Evolutionary conservation across 495 filamentous ascomycete species (phyloP).

Genomic region (Aspergillus olivimuriae): DNA sequence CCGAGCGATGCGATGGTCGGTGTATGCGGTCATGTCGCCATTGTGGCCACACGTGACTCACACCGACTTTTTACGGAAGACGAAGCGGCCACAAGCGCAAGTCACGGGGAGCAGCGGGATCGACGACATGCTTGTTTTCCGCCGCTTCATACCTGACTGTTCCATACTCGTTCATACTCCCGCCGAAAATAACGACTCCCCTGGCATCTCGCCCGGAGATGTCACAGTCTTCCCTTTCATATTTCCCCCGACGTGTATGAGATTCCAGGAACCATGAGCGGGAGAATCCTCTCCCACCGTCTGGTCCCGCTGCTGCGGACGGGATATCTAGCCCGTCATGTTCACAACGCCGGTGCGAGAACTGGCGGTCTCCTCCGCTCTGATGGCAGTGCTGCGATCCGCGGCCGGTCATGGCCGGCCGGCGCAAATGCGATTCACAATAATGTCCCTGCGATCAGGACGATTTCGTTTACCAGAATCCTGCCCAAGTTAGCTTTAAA

Average conservation of each 20-base stretch:
- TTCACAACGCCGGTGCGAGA: conserved; percentile 51
- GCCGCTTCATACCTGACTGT: background rate
- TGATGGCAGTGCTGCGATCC: conserved; percentile 53
- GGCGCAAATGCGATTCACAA: conserved; percentile 76
- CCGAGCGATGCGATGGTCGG: too few species aligned
- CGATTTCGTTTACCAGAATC: conserved; percentile 76
- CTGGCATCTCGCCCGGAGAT: conserved; percentile 15
- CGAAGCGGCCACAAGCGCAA: conserved; percentile 33
- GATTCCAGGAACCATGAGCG: conserved; percentile 59
- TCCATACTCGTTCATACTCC: background rate
- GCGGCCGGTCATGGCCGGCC: conserved; percentile 64
- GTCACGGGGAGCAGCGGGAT: conserved; percentile 25
- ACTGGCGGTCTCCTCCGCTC: conserved; percentile 66
- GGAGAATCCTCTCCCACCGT: conserved; percentile 70
- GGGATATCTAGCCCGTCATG: conserved; percentile 57
- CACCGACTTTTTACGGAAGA: conserved; percentile 19
- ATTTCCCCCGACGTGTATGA: conserved; percentile 27
- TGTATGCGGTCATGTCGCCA: conserved; percentile 4
- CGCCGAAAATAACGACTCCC: background rate
- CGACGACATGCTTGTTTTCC: conserved; percentile 1
- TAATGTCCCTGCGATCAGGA: conserved; percentile 70
- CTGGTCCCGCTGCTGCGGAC: conserved; percentile 60
- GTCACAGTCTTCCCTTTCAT: conserved; percentile 7
- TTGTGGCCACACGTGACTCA: conserved; percentile 28
- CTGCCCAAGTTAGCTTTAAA: conserved; percentile 88